Evolutionary conservation across 805 yeast genomes (phyloP), one percentile per base, ranked within the genome.

Genomic region (Nematodospora valgi): DNA sequence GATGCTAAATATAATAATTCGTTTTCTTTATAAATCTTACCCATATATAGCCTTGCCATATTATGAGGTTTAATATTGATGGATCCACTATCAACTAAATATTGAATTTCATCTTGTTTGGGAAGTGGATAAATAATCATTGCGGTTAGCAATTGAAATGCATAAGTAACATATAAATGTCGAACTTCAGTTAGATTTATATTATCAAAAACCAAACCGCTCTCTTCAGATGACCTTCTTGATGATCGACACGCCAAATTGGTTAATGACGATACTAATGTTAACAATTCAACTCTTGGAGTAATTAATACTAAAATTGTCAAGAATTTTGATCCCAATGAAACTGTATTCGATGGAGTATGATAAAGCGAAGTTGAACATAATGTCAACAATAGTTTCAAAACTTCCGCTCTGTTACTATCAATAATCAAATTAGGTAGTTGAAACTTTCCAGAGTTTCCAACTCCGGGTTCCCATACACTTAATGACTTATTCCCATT

Each of bases 381-480:
- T 5, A 89, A 57, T 0, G 80, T 65, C 6, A 84, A 48, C 8
- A 91, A 37, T 6, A 87, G 60, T 31, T 82, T 64, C 24, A 91
- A 46, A 2, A 85, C 61, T 49, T 85, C 94, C 4, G 80, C 59
- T 47, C 95, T 72, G 51, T 84, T 78, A 17, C 77, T 53, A 45
- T 84, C 89, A 26, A 76, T 49, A 3, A 54, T 37, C 6, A 52
- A 34, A 28, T 61, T 56, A 1, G 64, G 58, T 2, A 50, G 32
- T 5, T 14, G 34, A 37, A 49, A 55, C 34, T 47, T 54, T 4
- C 54, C 38, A 1, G 72, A 59, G 3, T 63, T 53, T 2, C 86
- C 89, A 21, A 88, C 70, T 5, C 96, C 96, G 3, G 83, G 77
- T 47, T 85, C 94, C 96, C 96, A 88, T 1, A 82, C 64, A 6